These are phyloP conservation scores for Ceraceosorus guamensis DNA, from an alignment of 1,284 basidiomycete genomes.

Conservation along the genomic window DNA sequence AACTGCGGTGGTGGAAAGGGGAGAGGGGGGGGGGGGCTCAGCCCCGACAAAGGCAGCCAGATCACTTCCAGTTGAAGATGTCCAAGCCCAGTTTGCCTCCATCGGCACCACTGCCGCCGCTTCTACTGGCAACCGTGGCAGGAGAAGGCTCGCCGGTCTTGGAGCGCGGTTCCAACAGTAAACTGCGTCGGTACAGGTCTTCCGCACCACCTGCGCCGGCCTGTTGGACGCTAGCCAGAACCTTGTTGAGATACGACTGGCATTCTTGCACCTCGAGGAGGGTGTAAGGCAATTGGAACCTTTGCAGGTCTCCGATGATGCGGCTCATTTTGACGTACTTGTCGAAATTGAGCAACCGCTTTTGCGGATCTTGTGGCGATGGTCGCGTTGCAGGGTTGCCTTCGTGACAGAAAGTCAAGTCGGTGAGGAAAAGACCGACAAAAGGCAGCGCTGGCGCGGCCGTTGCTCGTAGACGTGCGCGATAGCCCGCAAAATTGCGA, in stretches of 20 bases:
- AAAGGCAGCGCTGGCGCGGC: slow-evolving; percentile 42
- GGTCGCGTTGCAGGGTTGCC: slow-evolving; percentile 80
- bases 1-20: too few species aligned
- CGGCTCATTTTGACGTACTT: slow-evolving; percentile 50
- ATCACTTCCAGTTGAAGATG: slow-evolving; percentile 36
- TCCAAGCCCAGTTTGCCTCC: slow-evolving; percentile 25
- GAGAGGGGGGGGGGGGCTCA: too few species aligned
- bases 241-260: slow-evolving; percentile 60
- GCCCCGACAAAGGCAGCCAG: background rate
- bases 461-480: slow-evolving; percentile 57
- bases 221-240: slow-evolving; percentile 25
- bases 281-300: slow-evolving; percentile 79
- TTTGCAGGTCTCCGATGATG: slow-evolving; percentile 68
- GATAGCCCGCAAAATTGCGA: slow-evolving; percentile 87
- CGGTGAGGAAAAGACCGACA: slow-evolving; percentile 73
- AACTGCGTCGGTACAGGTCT: slow-evolving; percentile 41
- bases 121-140: slow-evolving; percentile 17
- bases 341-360: slow-evolving; percentile 88
- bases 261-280: slow-evolving; percentile 76
- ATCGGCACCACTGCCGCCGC: slow-evolving; percentile 12
- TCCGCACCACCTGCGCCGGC: slow-evolving; percentile 29
- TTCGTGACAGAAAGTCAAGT: slow-evolving; percentile 89
- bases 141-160: background rate
- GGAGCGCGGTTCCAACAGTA: slow-evolving; percentile 42
- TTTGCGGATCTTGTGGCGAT: slow-evolving; percentile 62